phyloP scores from a whole-genome alignment of 2,329 filamentous ascomycete species.

The Achaetomium macrosporum region DNA sequence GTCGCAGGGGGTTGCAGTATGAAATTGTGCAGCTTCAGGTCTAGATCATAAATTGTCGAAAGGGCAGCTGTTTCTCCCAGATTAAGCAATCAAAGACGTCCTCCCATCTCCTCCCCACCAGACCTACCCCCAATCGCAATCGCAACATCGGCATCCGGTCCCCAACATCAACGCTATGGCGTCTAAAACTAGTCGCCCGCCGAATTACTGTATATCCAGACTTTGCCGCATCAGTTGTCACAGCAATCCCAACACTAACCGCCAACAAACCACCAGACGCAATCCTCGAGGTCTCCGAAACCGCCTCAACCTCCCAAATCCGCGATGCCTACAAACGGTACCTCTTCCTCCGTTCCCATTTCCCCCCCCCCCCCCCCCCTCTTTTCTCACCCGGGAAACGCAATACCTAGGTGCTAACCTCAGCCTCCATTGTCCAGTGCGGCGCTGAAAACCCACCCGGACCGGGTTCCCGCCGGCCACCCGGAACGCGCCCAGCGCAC shows the following conservation, averaged over 20 bases:
- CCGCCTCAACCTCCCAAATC: conserved; percentile 74
- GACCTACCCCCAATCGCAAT: neutral
- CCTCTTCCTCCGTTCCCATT: no score
- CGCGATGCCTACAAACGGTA: conserved; percentile 92
- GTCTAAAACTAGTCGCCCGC: conserved; percentile 36
- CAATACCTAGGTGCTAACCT: neutral
- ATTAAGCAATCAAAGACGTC: neutral
- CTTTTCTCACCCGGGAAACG: conserved; percentile 16
- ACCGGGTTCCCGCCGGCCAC: conserved; percentile 77
- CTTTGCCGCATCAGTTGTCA: neutral
- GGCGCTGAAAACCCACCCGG: conserved; percentile 87
- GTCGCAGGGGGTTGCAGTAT: no score
- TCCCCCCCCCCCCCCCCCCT: neutral
- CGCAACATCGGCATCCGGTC: neutral
- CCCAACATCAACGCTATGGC: conserved; percentile 27
- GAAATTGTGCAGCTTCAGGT: no score
- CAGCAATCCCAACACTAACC: neutral
- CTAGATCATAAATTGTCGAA: no score
- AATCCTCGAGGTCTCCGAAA: conserved; percentile 66
- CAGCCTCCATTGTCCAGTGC: conserved; percentile 47
- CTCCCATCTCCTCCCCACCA: no score
- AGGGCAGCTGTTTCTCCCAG: neutral
- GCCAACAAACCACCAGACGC: conserved; percentile 50
- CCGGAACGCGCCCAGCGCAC: conserved; percentile 78
- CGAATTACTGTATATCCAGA: conserved; percentile 51